Percentiles rank a stretch among this genome's conserved stretches.
Conservation (phyloP, 179 eudicot species). For the Nepenthes alata region DNA sequence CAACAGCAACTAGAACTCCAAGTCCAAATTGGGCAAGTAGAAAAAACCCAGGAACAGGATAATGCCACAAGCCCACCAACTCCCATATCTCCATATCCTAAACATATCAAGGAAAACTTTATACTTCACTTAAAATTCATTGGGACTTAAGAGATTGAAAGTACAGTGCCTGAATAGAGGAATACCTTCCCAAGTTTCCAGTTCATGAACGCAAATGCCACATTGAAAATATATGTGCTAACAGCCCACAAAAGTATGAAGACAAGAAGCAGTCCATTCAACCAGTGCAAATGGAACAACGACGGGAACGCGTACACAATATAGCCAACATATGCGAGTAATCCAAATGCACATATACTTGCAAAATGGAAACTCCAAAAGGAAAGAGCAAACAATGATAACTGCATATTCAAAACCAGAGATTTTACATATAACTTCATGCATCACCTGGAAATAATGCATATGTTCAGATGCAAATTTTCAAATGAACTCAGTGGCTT, state of each 20-base stretch:
- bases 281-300: constrained; percentile 77
- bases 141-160: background rate
- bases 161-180: constrained; percentile 4
- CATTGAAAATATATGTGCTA: constrained; percentile 84
- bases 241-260: constrained; percentile 94
- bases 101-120: constrained; percentile 6
- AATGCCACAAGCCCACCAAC: constrained; percentile 91
- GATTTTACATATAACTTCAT: constrained; percentile 13
- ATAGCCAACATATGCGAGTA: constrained; percentile 92
- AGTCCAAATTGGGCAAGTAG: constrained; percentile 90
- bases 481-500: constrained; percentile 1
- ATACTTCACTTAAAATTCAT: background rate
- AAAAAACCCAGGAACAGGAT: constrained; percentile 84
- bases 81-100: constrained; percentile 98
- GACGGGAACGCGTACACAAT: constrained; percentile 81
- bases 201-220: constrained; percentile 62
- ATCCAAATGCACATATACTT: constrained; percentile 90
- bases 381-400: constrained; percentile 76
- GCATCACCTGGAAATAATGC: constrained; percentile 3
- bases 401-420: constrained; percentile 50
- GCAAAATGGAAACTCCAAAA: constrained; percentile 97
- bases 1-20: constrained; percentile 80
- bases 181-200: constrained; percentile 71
- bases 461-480: constrained; percentile 9
- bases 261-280: constrained; percentile 86